Base-by-base conservation (phyloP, 768 basidiomycete species). In the Pholiota microspora region DNA sequence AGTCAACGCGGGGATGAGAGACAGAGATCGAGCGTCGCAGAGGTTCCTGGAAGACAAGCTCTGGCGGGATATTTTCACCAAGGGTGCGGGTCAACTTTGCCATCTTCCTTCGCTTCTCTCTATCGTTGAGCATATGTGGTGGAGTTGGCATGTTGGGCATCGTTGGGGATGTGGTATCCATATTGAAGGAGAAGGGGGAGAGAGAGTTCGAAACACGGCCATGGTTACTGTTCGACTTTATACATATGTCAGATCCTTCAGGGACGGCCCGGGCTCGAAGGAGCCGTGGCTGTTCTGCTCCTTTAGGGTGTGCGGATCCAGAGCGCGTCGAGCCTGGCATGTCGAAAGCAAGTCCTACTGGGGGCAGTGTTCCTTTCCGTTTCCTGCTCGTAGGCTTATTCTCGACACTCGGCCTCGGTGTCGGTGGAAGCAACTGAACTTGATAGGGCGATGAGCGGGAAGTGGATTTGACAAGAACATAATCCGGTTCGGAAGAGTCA, bases 11-110 rank as follows among this genome's bases (percentile, higher is more conserved):
- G 7, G 49, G 18, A 36, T 10, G 40, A 7, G 18, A 8, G 48
- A 42, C 4, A 13, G 31, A 28, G 48, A 36, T 7, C 3, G 40
- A 23, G 9, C 40, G 40, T 2, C 57, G 36, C 27, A 58, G 49
- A 42, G 47, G 15, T 12, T 57, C 21, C 18, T 62, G 64, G 48
- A 74, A 73, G 2, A 86, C 76, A 23, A 85, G 75, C 60, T 83
- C 82, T 2, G 75, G 64, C 13, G 84, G 84, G 34, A 86, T 71
- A 55, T 76, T 78, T 67, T 84, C 83, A 29, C 84, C 84, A 6
- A 86, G 71, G 21, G 80, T 81, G 38, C 82, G 76, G 1, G 73
- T 64, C 29, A 86, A 73, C 65, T 85, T 85, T 5, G 80, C 82
- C 76, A 85, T 75, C 58, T 78, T 80, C 58, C 71, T 73, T 40